phyloP scores from a whole-genome alignment of 2,329 filamentous ascomycete genomes.

The Parastagonospora nodorum region DNA sequence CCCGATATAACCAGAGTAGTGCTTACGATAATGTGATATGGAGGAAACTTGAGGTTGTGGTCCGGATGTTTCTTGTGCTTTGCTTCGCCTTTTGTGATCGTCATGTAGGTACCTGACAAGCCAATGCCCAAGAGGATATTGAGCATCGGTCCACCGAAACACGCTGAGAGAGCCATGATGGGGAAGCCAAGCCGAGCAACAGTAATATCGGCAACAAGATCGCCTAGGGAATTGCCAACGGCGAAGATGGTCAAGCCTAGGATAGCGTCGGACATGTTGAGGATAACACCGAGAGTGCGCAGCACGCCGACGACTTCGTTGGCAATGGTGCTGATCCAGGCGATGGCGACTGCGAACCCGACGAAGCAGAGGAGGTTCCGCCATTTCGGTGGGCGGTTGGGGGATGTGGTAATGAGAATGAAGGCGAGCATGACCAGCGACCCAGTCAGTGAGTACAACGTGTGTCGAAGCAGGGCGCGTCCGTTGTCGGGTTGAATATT shows the following conservation, averaged over 20 bases:
- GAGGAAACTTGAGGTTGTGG: constrained; percentile 67
- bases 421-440: constrained; percentile 71
- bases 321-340: constrained; percentile 95
- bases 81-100: constrained; percentile 70
- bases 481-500: constrained; percentile 64
- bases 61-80: constrained; percentile 71
- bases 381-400: constrained; percentile 70
- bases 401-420: constrained; percentile 71
- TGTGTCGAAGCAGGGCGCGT: constrained; percentile 63
- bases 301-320: constrained; percentile 94
- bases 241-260: constrained; percentile 95
- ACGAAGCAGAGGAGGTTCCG: constrained; percentile 82
- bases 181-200: constrained; percentile 92
- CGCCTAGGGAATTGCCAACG: constrained; percentile 91
- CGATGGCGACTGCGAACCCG: constrained; percentile 88
- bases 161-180: constrained; percentile 93
- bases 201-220: constrained; percentile 92
- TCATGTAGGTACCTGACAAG: constrained; percentile 88
- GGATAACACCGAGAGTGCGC: constrained; percentile 88
- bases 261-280: constrained; percentile 93
- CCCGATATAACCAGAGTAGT: constrained; percentile 85
- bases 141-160: constrained; percentile 97
- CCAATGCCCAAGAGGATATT: constrained; percentile 96
- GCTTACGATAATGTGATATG: constrained; percentile 83
- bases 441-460: constrained; percentile 49